Percentiles rank a stretch among this genome's conserved stretches.
phyloP scores from a whole-genome alignment of 768 basidiomycete genomes.

The Boletus tylopilopsis region DNA sequence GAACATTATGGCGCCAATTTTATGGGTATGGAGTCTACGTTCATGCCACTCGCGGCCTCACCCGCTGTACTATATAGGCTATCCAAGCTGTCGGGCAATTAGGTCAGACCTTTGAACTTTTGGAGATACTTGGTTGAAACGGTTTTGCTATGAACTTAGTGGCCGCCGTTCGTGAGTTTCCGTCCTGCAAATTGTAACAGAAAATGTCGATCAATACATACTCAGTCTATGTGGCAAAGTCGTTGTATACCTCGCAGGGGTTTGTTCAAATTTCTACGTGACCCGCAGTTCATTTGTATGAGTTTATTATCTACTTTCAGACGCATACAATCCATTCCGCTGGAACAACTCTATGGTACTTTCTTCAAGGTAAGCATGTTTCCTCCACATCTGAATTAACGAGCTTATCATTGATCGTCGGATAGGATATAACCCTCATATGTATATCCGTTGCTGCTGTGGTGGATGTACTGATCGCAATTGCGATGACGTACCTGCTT shows the following conservation, averaged over 20 bases:
- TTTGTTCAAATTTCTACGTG: neutral
- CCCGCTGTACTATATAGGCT: neutral
- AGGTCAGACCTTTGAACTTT: conserved; percentile 9
- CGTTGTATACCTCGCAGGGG: conserved; percentile 5
- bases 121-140: neutral
- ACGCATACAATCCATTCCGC: neutral
- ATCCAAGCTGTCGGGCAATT: neutral
- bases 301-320: neutral
- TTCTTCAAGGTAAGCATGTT: neutral
- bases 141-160: neutral
- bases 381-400: neutral
- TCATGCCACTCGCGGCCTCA: neutral
- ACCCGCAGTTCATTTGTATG: too few species aligned
- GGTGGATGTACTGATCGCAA: conserved; percentile 6
- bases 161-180: neutral
- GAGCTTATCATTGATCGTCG: neutral
- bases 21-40: conserved; percentile 8
- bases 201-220: neutral
- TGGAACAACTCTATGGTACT: neutral
- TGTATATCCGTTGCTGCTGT: neutral
- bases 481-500: conserved; percentile 4
- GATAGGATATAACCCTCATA: neutral
- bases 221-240: conserved; percentile 1
- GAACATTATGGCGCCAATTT: neutral
- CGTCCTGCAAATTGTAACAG: neutral